Percentiles rank a stretch among this genome's conserved stretches.
Conservation (phyloP, 176 grass and related monocot species). For the Oryza brachyantha region DNA sequence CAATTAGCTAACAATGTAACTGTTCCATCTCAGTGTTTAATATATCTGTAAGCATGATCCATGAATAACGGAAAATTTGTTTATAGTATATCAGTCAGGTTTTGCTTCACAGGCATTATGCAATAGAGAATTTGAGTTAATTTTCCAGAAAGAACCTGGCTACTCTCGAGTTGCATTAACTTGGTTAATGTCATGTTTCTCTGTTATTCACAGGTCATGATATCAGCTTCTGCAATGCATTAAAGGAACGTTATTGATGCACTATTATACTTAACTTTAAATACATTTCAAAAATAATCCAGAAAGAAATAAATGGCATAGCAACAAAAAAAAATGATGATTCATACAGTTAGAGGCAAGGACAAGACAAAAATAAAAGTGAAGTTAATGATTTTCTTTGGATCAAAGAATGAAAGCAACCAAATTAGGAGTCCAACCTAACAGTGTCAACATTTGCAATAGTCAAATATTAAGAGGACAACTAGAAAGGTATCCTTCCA, state of each 20-base stretch:
- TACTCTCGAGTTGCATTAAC: conserved; percentile 4
- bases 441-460: background rate
- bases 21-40: background rate
- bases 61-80: background rate
- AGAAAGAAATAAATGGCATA: background rate
- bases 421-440: background rate
- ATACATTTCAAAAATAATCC: background rate
- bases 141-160: background rate
- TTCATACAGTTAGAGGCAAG: background rate
- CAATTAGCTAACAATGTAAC: background rate
- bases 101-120: background rate
- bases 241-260: background rate
- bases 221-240: conserved; percentile 7
- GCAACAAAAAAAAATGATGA: background rate
- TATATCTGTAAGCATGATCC: background rate
- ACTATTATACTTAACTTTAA: conserved; percentile 4
- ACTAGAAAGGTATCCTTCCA: background rate
- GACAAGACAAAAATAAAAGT: background rate
- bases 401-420: background rate
- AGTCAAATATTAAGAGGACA: background rate
- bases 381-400: background rate
- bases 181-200: background rate
- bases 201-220: background rate
- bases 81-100: background rate
- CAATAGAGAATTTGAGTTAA: background rate